Conservation (phyloP, 1,284 basidiomycete species). For the Vanrija pseudolonga region DNA sequence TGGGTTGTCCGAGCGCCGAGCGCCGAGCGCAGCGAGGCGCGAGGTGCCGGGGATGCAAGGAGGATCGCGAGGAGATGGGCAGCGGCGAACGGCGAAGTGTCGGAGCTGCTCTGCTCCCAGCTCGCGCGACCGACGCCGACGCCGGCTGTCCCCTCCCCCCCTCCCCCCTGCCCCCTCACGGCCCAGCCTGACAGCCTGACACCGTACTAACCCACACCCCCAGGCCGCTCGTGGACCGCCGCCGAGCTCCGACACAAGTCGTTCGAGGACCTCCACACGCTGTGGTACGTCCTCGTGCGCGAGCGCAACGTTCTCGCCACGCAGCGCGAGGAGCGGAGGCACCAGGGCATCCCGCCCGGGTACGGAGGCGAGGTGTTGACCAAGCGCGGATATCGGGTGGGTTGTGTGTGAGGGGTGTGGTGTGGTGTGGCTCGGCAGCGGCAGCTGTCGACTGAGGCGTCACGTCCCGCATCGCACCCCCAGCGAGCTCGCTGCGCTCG, state of each 20-base stretch:
- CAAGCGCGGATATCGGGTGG: constrained; percentile 36
- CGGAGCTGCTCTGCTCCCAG: no score
- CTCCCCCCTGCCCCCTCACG: constrained; percentile 9
- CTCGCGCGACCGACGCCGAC: neutral
- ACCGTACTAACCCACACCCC: neutral
- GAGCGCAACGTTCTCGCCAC: constrained; percentile 86
- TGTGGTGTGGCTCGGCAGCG: neutral
- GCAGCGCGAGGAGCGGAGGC: constrained; percentile 71
- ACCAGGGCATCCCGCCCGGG: constrained; percentile 54
- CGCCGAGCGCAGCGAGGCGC: neutral
- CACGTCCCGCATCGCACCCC: neutral
- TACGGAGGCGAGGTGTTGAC: constrained; percentile 36
- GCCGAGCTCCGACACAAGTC: constrained; percentile 80
- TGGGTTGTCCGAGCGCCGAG: constrained; percentile 19
- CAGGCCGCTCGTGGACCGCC: constrained; percentile 81
- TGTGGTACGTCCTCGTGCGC: constrained; percentile 85
- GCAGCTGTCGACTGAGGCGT: neutral
- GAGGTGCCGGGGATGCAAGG: neutral
- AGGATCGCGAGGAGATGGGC: neutral
- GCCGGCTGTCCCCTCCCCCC: neutral
- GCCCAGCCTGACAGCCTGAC: no score
- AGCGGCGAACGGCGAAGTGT: neutral
- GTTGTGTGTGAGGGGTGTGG: constrained; percentile 5
- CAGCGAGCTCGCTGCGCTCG: neutral
- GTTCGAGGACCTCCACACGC: constrained; percentile 83